Evolutionary conservation across 108 stramenopile species (phyloP).

Genomic region (Fragilaria radians): DNA sequence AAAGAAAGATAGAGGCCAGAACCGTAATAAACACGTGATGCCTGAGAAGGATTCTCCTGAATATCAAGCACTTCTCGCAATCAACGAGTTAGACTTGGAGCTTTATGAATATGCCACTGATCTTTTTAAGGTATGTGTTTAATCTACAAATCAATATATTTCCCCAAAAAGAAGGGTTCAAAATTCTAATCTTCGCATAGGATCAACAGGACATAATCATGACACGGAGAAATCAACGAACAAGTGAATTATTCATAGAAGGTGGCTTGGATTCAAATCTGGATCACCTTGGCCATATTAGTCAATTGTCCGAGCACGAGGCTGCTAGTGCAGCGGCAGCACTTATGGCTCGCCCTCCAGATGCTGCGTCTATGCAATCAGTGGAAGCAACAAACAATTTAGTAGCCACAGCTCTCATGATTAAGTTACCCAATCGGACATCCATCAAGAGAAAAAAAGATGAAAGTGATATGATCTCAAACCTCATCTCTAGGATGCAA

Average conservation of each 20-base stretch:
- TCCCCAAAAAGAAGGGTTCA: no score
- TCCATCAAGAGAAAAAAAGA: not conserved
- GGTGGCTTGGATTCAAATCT: not conserved
- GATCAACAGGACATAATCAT: not conserved
- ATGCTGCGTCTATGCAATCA: not conserved
- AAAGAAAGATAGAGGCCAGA: slow-evolving; percentile 3
- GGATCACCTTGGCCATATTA: not conserved
- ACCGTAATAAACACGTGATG: slow-evolving; percentile 1
- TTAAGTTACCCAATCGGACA: not conserved
- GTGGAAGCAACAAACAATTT: not conserved
- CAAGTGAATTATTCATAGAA: not conserved
- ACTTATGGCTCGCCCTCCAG: not conserved
- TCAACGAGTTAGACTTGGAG: slow-evolving; percentile 28
- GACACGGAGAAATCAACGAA: not conserved
- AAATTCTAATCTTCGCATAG: no score
- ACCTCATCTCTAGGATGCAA: not conserved
- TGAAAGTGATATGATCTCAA: not conserved
- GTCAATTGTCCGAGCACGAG: not conserved
- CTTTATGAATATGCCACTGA: slow-evolving; percentile 32
- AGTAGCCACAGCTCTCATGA: not conserved
- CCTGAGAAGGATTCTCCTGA: slow-evolving; percentile 5
- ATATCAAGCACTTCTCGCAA: slow-evolving; percentile 18
- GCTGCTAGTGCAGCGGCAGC: not conserved
- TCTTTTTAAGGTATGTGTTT: not conserved
- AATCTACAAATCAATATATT: no score